Base-by-base conservation (phyloP, 345 rosid genomes). In the Fremontodendron californicum region DNA sequence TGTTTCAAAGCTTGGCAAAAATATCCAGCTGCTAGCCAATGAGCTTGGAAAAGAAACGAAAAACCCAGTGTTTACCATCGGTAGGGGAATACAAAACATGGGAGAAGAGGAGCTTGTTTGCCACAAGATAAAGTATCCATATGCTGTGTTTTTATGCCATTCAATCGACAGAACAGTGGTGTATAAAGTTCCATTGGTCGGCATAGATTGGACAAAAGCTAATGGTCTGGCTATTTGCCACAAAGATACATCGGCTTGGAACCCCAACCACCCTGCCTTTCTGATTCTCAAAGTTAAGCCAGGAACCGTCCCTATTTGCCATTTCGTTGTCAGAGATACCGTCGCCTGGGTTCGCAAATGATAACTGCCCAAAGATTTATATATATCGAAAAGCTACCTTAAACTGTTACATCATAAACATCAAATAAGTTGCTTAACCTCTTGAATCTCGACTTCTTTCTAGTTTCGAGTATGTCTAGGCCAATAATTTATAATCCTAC, bases 101-200 rank as follows among this genome's bases (percentile, higher is more conserved):
- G 62, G 82, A 13, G 78, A 86, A 43, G 85, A 85, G 19, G 81
- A 86, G 0, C 88, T 89, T 31, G 90, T 87, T 51, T 94, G 98
- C 79, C 97, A 94, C 82, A 91, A 94, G 81, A 86, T 85, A 80
- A 82, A 85, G 71, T 94, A 86, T 65, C 78, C 89, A 18, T 89
- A 88, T 72, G 94, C 96, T 0, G 93, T 92, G 37, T 91, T 90
- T 81, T 90, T 82, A 78, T 92, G 98, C 81, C 97, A 91, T 82
- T 78, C 92, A 63, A 84, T 90, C 0, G 57, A 73, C 74, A 81
- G 65, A 86, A 82, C 93, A 1, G 79, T 70, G 52, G 88, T 83
- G 33, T 91, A 86, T 83, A 54, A 60, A 49, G 94, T 92, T 81
- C 88, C 96, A 0, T 75, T 92, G 77, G 81, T 76, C 73, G 92